Base-by-base conservation (phyloP, 257 asterid genomes). In the Oldenlandia corymbosa region DNA sequence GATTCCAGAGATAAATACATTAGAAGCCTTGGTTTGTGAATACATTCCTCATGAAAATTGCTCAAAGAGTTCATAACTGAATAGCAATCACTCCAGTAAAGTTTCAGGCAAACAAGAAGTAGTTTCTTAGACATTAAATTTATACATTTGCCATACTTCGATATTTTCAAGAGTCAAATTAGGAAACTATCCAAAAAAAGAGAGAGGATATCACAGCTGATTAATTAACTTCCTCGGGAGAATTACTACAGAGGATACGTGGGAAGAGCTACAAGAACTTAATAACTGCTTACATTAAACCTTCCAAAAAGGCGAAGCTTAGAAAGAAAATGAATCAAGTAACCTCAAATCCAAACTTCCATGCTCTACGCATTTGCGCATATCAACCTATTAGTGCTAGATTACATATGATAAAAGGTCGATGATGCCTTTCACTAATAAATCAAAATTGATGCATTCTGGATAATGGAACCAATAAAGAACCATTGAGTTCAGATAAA, bases 291-390 rank as follows among this genome's bases (percentile, higher is more conserved):
- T 49, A 48, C 23, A 63, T 63, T 47, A 47, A 34, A 26, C 13
- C 45, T 23, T 36, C 62, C 18, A n/a, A 12, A 30, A 20, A 21
- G 12, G 32, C 13, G 34, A 36, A 8, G 8, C 17, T 16, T 13
- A 41, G 7, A 28, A 46, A 16, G 21, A 62, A 20, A 58, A 58
- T 56, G 16, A 45, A 0, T 16, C 5, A 24, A 27, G 17, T 8
- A 14, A 42, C 55, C 55, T 12, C 17, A 34, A 3, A 3, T 23
- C 17, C 30, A 52, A 52, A 24, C 58, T 52, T 52, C 58, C 31
- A 61, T 27, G 27, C 42, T 61, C 32, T 46, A n/a, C 13, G 4
- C 32, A 62, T 62, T 58, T 45, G 24, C 45, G 16, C 58, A 47
- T 63, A 11, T 47, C 21, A 48, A 48, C 47, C 24, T 20, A 46